phyloP scores from a whole-genome alignment of 257 asterid species.

The Nicotiana paniculata region DNA sequence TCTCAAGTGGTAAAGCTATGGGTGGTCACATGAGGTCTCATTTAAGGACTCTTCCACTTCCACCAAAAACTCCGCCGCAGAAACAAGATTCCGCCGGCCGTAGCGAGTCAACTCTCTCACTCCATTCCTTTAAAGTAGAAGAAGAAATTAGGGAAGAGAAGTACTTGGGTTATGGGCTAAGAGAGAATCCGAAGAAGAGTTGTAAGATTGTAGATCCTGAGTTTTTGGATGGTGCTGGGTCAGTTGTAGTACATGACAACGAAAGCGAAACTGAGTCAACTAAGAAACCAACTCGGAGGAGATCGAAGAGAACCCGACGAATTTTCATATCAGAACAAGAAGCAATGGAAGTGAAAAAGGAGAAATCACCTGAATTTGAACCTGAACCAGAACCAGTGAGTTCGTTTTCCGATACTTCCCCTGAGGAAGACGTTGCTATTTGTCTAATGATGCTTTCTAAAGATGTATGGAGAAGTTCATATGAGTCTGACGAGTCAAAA shows the following conservation, averaged over 20 bases:
- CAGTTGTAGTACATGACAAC: conserved; percentile 23
- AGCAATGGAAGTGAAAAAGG: background rate
- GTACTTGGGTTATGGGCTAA: conserved; percentile 14
- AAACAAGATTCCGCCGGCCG: conserved; percentile 14
- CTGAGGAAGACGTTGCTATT: conserved; percentile 56
- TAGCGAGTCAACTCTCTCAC: conserved; percentile 32
- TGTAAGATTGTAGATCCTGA: conserved; percentile 32
- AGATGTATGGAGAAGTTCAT: conserved; percentile 32
- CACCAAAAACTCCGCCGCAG: conserved; percentile 37
- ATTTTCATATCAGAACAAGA: background rate
- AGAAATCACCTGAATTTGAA: conserved; percentile 19
- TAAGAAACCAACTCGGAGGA: conserved; percentile 25
- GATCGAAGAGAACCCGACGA: conserved; percentile 38
- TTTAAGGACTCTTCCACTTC: conserved; percentile 43
- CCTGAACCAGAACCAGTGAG: conserved; percentile 23
- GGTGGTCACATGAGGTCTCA: conserved; percentile 81
- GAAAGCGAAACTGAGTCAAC: conserved; percentile 39
- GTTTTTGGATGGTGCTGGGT: conserved; percentile 21
- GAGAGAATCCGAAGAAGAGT: conserved; percentile 34
- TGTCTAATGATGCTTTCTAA: conserved; percentile 62
- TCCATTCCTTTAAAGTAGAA: conserved; percentile 14
- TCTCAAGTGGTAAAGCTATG: conserved; percentile 53
- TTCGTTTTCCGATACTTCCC: conserved; percentile 28
- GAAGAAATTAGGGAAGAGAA: conserved; percentile 10
- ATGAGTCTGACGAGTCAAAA: conserved; percentile 1